These are phyloP conservation scores for Dalechampia spathulata DNA, from an alignment of 441 rosid species.

Conservation along the genomic window DNA sequence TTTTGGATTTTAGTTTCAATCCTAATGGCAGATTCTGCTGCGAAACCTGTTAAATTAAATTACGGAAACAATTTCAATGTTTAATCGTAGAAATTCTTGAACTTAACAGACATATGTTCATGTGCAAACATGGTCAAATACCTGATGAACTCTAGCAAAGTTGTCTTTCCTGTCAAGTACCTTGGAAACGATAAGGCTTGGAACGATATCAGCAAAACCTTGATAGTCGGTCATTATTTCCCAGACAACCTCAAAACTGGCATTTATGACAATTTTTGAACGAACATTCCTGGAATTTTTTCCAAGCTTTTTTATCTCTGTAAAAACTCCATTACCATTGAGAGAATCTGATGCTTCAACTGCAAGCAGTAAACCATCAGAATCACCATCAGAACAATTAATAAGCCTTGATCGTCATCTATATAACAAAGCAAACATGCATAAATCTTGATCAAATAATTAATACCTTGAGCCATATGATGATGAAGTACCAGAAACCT, in stretches of 20 bases:
- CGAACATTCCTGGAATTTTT: not conserved
- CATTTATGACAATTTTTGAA: not conserved
- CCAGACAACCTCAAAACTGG: not conserved
- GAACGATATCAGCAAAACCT: not conserved
- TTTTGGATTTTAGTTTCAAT: conserved; percentile 75
- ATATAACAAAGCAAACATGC: no score
- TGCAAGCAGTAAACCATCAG: no score
- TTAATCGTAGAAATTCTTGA: no score
- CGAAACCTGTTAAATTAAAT: conserved; percentile 44
- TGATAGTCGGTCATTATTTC: not conserved
- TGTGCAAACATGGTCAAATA: not conserved
- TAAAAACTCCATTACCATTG: not conserved
- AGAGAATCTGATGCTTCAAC: not conserved
- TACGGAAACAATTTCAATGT: no score
- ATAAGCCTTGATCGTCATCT: no score
- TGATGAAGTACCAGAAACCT: no score
- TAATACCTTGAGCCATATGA: no score
- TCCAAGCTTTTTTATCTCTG: not conserved
- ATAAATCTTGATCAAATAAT: no score
- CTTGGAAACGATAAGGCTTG: not conserved
- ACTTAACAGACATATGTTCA: no score
- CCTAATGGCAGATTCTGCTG: conserved; percentile 70
- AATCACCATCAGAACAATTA: no score
- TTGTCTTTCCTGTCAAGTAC: not conserved
- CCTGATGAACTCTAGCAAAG: not conserved